Evolutionary conservation across 768 basidiomycete species (phyloP).

Genomic region (Daedalea quercina): DNA sequence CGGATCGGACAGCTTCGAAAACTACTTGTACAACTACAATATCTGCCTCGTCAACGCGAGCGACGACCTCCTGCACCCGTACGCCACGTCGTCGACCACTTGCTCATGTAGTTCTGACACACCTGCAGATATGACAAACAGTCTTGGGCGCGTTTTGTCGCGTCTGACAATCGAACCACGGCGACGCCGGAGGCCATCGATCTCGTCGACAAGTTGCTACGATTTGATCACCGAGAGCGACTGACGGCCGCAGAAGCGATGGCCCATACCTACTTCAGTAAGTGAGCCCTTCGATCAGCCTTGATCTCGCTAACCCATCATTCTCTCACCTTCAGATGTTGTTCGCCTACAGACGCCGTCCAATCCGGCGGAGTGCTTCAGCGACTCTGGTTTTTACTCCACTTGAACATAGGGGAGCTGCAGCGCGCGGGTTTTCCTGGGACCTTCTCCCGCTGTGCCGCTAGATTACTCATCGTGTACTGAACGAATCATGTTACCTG

Average conservation of each 20-base stretch:
- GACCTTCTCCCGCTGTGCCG: not conserved
- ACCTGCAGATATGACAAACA: constrained; percentile 76
- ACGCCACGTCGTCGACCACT: constrained; percentile 8
- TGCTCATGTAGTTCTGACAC: not conserved
- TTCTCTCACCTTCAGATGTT: constrained; percentile 11
- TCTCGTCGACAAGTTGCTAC: constrained; percentile 89
- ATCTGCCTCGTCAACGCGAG: constrained; percentile 91
- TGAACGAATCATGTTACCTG: no score
- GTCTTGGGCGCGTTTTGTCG: constrained; percentile 91
- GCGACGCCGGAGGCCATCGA: constrained; percentile 94
- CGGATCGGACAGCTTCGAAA: constrained; percentile 90
- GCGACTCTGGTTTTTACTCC: constrained; percentile 27
- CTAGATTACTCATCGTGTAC: not conserved
- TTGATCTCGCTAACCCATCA: no score
- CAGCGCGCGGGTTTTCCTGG: not conserved
- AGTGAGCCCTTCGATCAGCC: not conserved
- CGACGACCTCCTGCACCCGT: constrained; percentile 87
- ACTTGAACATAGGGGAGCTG: constrained; percentile 10
- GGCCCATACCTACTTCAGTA: constrained; percentile 86
- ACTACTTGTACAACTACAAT: constrained; percentile 88
- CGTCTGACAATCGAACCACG: constrained; percentile 88
- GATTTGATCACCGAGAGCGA: constrained; percentile 94
- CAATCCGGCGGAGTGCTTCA: constrained; percentile 23
- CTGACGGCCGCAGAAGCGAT: constrained; percentile 92
- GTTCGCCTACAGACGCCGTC: constrained; percentile 23